These are phyloP conservation scores for Beauveria asiatica DNA, from an alignment of 2,329 filamentous ascomycete genomes.

Conservation along the genomic window DNA sequence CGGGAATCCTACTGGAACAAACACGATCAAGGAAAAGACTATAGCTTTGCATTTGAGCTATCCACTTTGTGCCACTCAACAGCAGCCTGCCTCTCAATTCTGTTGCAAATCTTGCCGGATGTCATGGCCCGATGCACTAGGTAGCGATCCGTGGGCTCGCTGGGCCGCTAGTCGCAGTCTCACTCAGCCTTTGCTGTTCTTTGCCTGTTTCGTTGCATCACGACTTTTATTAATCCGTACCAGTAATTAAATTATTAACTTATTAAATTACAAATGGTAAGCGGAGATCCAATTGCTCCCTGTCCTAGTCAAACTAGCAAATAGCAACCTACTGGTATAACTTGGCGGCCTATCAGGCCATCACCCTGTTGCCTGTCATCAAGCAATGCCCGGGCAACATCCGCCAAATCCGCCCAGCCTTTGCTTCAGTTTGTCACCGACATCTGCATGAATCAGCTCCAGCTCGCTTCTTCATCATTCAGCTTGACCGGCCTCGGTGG, in stretches of 20 bases:
- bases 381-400: not conserved
- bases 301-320: no score
- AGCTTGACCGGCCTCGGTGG: not conserved
- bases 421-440: not conserved
- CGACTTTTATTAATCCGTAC: no score
- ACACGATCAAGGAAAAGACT: no score
- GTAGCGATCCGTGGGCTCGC: not conserved
- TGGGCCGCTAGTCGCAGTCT: not conserved
- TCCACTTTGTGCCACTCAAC: no score
- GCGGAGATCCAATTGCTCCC: no score
- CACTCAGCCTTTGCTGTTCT: not conserved
- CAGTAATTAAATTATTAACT: no score
- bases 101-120: no score
- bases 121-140: not conserved
- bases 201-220: not conserved
- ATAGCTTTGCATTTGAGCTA: no score
- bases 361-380: not conserved
- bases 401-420: not conserved
- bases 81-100: no score
- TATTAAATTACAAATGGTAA: no score
- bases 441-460: not conserved
- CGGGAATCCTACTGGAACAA: no score
- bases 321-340: no score
- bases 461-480: not conserved
- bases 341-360: not conserved